These are phyloP conservation scores for Myxozyma neotropica DNA, from an alignment of 805 yeast genomes.

Conservation along the genomic window DNA sequence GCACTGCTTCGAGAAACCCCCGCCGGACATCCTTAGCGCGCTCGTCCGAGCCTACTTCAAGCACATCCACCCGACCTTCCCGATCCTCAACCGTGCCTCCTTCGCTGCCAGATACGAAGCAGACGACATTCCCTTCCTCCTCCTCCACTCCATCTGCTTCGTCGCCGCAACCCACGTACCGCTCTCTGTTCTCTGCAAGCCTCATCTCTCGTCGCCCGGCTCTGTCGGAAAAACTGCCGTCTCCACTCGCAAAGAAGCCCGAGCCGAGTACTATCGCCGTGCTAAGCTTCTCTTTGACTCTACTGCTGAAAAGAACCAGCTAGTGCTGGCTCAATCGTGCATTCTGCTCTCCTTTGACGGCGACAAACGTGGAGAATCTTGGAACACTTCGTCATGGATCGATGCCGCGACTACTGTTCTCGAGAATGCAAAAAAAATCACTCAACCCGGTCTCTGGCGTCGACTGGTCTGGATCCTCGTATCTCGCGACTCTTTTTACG, in stretches of 20 bases:
- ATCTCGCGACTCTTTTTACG: slow-evolving; percentile 11
- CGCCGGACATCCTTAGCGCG: slow-evolving; percentile 8
- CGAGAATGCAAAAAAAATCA: not conserved
- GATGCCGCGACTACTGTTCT: slow-evolving; percentile 8
- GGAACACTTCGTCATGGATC: slow-evolving; percentile 12
- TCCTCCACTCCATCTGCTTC: slow-evolving; percentile 23
- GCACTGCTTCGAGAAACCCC: slow-evolving; percentile 17
- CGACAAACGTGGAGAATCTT: slow-evolving; percentile 5
- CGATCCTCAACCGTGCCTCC: slow-evolving; percentile 14
- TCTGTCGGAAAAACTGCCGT: not conserved
- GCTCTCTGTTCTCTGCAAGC: slow-evolving; percentile 1
- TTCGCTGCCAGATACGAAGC: slow-evolving; percentile 2
- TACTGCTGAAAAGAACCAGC: slow-evolving; percentile 1
- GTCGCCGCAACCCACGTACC: slow-evolving; percentile 12
- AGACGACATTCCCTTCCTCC: slow-evolving; percentile 12
- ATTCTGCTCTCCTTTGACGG: slow-evolving; percentile 15
- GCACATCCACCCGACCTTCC: slow-evolving; percentile 28
- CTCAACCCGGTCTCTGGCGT: not conserved
- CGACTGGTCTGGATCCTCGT: slow-evolving; percentile 12
- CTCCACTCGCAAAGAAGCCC: slow-evolving; percentile 3
- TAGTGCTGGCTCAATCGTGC: slow-evolving; percentile 1
- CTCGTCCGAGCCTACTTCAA: slow-evolving; percentile 22
- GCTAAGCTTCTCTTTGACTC: slow-evolving; percentile 12
- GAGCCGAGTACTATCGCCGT: slow-evolving; percentile 7
- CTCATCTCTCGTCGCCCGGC: not conserved